Conservation (phyloP, 306 rosid species). For the Pyrus pyrifolia region DNA sequence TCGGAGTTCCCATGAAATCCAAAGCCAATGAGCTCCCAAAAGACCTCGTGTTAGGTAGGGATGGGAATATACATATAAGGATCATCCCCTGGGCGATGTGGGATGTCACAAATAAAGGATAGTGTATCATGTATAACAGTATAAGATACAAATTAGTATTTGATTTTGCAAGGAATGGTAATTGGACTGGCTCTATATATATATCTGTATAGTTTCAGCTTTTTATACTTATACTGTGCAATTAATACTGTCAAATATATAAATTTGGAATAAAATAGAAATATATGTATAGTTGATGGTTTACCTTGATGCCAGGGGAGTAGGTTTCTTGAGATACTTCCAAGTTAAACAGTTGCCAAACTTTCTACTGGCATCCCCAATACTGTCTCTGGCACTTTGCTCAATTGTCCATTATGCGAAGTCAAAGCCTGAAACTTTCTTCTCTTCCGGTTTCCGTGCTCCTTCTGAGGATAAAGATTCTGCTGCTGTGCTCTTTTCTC, state of each 20-base stretch:
- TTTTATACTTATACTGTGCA: too few relatives aligned
- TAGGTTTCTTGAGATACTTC: constrained; percentile 84
- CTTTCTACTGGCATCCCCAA: constrained; percentile 82
- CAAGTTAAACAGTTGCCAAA: constrained; percentile 84
- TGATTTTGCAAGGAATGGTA: too few relatives aligned
- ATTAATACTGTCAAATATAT: neutral
- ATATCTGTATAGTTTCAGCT: too few relatives aligned
- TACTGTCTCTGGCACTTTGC: constrained; percentile 62
- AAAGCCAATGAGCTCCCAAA: too few relatives aligned
- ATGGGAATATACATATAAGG: too few relatives aligned
- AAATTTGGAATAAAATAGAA: neutral
- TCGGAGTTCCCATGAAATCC: too few relatives aligned
- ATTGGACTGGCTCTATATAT: too few relatives aligned
- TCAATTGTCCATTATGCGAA: constrained; percentile 66
- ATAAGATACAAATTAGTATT: too few relatives aligned
- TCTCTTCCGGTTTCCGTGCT: constrained; percentile 68
- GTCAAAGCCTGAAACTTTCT: constrained; percentile 56
- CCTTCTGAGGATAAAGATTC: constrained; percentile 39
- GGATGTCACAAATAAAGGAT: too few relatives aligned
- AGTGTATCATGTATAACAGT: too few relatives aligned
- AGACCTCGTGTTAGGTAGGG: too few relatives aligned
- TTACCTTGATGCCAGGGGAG: constrained; percentile 63
- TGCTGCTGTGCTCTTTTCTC: constrained; percentile 37
- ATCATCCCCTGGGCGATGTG: too few relatives aligned
- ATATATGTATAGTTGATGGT: constrained; percentile 5